Conservation (phyloP, 305 asterid species). For the Lippia alba region DNA sequence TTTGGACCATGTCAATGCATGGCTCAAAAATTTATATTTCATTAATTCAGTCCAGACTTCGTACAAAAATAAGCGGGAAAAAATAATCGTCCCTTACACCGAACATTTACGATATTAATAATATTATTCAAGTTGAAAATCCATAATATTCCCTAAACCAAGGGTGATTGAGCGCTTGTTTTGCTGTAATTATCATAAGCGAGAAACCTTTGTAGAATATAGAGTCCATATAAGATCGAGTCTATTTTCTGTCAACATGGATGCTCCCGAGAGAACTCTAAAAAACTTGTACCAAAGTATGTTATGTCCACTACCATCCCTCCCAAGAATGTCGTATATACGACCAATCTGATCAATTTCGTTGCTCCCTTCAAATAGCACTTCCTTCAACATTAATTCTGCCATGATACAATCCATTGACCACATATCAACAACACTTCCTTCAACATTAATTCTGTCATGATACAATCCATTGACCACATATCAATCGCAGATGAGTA, state of each 20-base stretch:
- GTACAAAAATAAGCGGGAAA: background rate
- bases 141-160: background rate
- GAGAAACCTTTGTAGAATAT: background rate
- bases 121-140: too few species aligned
- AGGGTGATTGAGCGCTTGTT: slow-evolving; percentile 5
- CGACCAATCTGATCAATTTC: background rate
- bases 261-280: background rate
- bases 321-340: background rate
- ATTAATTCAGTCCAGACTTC: too few species aligned
- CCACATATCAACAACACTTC: slow-evolving; percentile 15
- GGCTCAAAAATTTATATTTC: too few species aligned
- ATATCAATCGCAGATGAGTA: background rate
- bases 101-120: too few species aligned
- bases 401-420: slow-evolving; percentile 26
- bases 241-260: background rate
- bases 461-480: slow-evolving; percentile 21
- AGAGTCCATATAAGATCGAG: background rate
- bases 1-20: too few species aligned
- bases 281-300: background rate
- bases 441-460: slow-evolving; percentile 16
- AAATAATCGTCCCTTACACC: too few species aligned
- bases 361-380: background rate
- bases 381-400: slow-evolving; percentile 1
- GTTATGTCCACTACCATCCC: background rate
- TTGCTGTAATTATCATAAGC: slow-evolving; percentile 3